Evolutionary conservation across 2,329 filamentous ascomycete species (phyloP).

Genomic region (Falciphora oryzae): DNA sequence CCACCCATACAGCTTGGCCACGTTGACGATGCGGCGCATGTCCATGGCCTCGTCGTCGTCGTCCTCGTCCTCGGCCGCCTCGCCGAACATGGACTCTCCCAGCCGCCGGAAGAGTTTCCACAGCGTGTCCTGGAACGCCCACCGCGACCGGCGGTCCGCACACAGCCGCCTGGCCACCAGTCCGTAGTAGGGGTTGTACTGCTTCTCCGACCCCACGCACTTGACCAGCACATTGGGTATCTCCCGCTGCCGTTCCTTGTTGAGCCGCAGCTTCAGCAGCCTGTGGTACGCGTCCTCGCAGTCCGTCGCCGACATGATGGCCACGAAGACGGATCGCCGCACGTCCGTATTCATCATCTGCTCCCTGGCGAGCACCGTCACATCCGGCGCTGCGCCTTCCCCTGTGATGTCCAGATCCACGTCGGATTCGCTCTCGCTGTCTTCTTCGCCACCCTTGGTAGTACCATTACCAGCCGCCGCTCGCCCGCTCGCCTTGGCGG

Average conservation of each 20-base stretch:
- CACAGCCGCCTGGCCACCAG: constrained; percentile 77
- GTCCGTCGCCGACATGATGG: constrained; percentile 80
- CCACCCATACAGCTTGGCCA: constrained; percentile 48
- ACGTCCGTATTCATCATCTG: constrained; percentile 85
- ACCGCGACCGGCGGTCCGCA: constrained; percentile 65
- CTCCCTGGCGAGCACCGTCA: constrained; percentile 57
- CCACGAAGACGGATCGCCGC: constrained; percentile 85
- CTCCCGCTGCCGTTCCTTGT: constrained; percentile 79
- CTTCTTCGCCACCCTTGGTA: constrained; percentile 24
- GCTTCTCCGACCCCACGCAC: constrained; percentile 74
- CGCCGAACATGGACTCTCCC: constrained; percentile 72
- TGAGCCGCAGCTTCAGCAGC: constrained; percentile 75
- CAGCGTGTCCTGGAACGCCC: constrained; percentile 80
- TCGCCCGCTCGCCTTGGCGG: constrained; percentile 9
- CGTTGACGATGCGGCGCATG: constrained; percentile 43
- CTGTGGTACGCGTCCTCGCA: constrained; percentile 78
- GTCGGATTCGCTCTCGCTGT: constrained; percentile 32
- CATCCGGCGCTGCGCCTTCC: constrained; percentile 31
- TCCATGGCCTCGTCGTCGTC: constrained; percentile 42
- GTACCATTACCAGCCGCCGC: constrained; percentile 21
- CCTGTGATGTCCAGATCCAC: constrained; percentile 59
- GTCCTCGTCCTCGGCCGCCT: constrained; percentile 51
- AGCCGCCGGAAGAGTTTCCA: constrained; percentile 82
- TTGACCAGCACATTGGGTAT: constrained; percentile 84
- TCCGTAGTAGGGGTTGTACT: constrained; percentile 91